phyloP scores from a whole-genome alignment of 495 filamentous ascomycete genomes.

The Haplographium delicatum region DNA sequence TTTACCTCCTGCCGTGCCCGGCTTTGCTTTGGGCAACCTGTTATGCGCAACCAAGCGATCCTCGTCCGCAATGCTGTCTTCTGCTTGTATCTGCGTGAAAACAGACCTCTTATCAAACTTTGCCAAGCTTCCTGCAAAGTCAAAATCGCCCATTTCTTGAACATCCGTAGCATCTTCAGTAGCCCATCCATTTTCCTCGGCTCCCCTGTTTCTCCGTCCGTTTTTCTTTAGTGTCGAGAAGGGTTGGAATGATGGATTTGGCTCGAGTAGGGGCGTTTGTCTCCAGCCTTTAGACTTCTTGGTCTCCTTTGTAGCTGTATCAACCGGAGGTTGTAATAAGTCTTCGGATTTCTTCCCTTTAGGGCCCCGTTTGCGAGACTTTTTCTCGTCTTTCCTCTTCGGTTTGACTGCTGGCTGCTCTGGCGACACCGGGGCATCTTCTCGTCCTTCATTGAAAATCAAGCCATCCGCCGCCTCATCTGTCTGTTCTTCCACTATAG shows the following conservation, averaged over 20 bases:
- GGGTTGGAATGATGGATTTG: constrained; percentile 48
- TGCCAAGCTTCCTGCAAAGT: constrained; percentile 79
- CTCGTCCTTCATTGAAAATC: constrained; percentile 14
- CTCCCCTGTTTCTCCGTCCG: constrained; percentile 39
- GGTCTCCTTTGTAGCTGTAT: constrained; percentile 18
- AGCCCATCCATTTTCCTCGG: constrained; percentile 83
- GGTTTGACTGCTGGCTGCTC: constrained; percentile 12
- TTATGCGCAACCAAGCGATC: constrained; percentile 89
- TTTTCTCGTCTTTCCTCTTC: constrained; percentile 2
- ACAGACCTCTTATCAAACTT: constrained; percentile 91
- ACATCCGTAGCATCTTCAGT: constrained; percentile 96
- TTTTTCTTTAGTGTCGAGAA: constrained; percentile 50
- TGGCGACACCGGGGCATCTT: constrained; percentile 28
- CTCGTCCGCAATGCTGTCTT: constrained; percentile 82
- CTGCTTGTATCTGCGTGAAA: constrained; percentile 81
- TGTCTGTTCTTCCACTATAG: not conserved
- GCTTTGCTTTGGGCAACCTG: constrained; percentile 56
- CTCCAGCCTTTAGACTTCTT: constrained; percentile 62
- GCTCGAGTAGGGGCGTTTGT: constrained; percentile 73
- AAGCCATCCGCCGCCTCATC: constrained; percentile 2
- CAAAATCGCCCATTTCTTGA: constrained; percentile 91
- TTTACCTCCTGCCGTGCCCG: constrained; percentile 77
- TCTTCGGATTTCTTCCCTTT: constrained; percentile 8
- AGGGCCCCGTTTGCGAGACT: constrained; percentile 6
- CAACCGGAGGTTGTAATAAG: constrained; percentile 9